Base-by-base conservation (phyloP, 208 protist species). In the Leishmania gerbilli region DNA sequence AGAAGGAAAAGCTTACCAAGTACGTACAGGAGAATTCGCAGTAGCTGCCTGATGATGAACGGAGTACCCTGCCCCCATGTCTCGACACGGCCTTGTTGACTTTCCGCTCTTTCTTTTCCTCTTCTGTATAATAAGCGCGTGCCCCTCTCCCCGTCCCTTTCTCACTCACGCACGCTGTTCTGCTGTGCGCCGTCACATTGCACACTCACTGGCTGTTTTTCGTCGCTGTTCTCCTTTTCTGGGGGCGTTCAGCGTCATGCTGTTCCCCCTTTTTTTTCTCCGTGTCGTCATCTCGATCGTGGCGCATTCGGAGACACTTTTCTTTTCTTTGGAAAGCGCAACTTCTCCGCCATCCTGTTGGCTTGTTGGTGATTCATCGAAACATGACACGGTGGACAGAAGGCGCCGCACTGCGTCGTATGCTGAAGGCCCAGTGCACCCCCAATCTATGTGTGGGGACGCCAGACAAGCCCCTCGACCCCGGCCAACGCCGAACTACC, bases 1-100 rank as follows among this genome's bases (percentile, higher is more conserved):
- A 91, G 58, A 85, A 80, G 81, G 80, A 81, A 37, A 80, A 87
- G 72, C 71, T 84, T 21, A 76, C 65, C 40, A 83, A 82, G 79
- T 68, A 79, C 55, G 56, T 71, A 27, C 79, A 81, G 55, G 77
- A 87, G 24, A 81, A 71, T n/a, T 37, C 42, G 27, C 53, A 78
- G 56, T 81, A 74, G 56, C 72, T 51, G 37, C 69, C 21, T 53
- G 37, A 21, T 37, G 69, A 1, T 74, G 21, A 74, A 17, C 31
- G 21, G 67, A 24, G 67, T n/a, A n/a, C 40, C 21, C 56, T 7
- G 13, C 21, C 40, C 67, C 37, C 8, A 19, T 71, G 31, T 71
- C 40, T 49, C 7, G 37, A 71, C 17, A 2, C 47, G 31, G 9
- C 15, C 53, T 68, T 79, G 19, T 51, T 58, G 51, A 37, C 31